phyloP scores from a whole-genome alignment of 768 basidiomycete genomes.

The Tricholoma saponaceum region DNA sequence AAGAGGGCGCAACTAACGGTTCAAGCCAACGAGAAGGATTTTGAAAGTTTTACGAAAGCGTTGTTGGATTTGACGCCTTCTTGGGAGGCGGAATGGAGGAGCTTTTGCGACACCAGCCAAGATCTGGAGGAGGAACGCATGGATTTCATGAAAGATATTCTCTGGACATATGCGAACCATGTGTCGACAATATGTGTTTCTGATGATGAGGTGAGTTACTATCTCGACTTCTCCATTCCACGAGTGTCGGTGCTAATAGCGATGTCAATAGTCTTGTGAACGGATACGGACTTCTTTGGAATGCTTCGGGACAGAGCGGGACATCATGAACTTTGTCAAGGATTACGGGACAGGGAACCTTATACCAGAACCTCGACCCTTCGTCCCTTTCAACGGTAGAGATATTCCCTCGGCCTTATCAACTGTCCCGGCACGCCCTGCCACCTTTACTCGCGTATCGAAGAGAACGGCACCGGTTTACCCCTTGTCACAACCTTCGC shows the following conservation, averaged over 20 bases:
- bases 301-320: slow-evolving; percentile 77
- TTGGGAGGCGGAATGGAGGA: slow-evolving; percentile 94
- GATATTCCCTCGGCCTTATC: slow-evolving; percentile 17
- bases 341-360: slow-evolving; percentile 83
- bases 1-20: slow-evolving; percentile 85
- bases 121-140: slow-evolving; percentile 95
- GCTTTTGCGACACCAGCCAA: slow-evolving; percentile 93
- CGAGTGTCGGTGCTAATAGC: not conserved
- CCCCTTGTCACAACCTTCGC: slow-evolving; percentile 47
- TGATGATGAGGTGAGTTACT: slow-evolving; percentile 75
- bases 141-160: slow-evolving; percentile 89
- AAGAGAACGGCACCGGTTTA: slow-evolving; percentile 19
- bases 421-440: slow-evolving; percentile 19
- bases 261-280: slow-evolving; percentile 75
- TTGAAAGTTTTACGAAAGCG: slow-evolving; percentile 71
- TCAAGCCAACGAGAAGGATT: slow-evolving; percentile 88
- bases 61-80: slow-evolving; percentile 67
- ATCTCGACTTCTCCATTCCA: not conserved
- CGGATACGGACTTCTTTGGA: slow-evolving; percentile 81
- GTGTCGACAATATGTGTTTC: slow-evolving; percentile 92
- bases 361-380: slow-evolving; percentile 75
- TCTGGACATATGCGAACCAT: slow-evolving; percentile 95
- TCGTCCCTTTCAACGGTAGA: slow-evolving; percentile 59
- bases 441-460: slow-evolving; percentile 28
- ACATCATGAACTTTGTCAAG: slow-evolving; percentile 82